Base-by-base conservation (phyloP, 2,329 filamentous ascomycete species). In the Cordyceps fumosorosea region DNA sequence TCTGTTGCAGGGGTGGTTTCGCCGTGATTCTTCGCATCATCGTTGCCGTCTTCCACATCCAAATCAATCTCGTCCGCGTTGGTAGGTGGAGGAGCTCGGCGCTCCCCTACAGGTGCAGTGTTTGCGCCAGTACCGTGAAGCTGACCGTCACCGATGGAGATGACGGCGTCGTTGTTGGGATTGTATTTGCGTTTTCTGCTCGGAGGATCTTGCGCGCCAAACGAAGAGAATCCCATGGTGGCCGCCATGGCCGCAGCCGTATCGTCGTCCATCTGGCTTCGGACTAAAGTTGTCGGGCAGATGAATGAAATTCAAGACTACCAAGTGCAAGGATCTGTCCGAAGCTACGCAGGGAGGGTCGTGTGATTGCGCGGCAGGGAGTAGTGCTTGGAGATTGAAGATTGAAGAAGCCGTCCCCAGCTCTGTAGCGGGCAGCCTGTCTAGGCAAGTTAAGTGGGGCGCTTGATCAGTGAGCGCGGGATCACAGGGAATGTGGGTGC, bases 151-250 rank as follows among this genome's bases (percentile, higher is more conserved):
- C 51, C 56, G 62, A 70, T 64, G 11, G 62, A 51, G 22, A 62
- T 22, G 1, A 80, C 78, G 44, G 81, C 81, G 67, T 84, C 84
- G 56, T 75, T 77, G 32, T 78, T 74, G 20, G 81, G 77, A 68
- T 89, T 85, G 73, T 84, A 88, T 69, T 87, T 87, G 64, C 88
- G 82, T 72, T 89, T 89, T 72, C 89, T 90, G 50, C 79, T 79
- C 1, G 81, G 76, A 3, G 73, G 76, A 58, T 77, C 71, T 66
- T 82, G 77, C 11, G 76, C 74, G 66, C 89, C 89, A 70, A 93
- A 93, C 62, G 84, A 81, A 10, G 86, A 82, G 74, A 92, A 92
- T 65, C 89, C 89, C 86, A 92, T 88, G 53, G 83, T 81, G 48
- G 83, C 82, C 24, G 86, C 86, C 72, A 90, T 85, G 58, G 83